These are phyloP conservation scores for Trichosphaerium sp. DNA, from an alignment of 78 protist genomes.

Conservation along the genomic window DNA sequence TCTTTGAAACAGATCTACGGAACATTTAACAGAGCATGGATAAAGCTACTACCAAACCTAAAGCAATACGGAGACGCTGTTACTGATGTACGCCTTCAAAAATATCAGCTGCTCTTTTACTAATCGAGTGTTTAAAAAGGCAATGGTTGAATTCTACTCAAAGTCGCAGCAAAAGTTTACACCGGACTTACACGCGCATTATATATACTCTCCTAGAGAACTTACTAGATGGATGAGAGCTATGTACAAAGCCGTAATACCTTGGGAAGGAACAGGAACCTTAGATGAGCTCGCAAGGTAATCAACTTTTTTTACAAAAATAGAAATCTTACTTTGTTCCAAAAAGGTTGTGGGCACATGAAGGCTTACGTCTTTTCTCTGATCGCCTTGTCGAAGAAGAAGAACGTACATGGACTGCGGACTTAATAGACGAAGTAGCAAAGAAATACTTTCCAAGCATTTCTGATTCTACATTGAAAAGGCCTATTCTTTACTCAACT, in stretches of 20 bases:
- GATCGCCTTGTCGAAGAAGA: slow-evolving; percentile 82
- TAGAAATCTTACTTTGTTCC: too few species aligned
- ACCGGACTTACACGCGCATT: slow-evolving; percentile 89
- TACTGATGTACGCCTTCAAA: too few species aligned
- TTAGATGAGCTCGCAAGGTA: slow-evolving; percentile 65
- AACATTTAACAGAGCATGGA: slow-evolving; percentile 84
- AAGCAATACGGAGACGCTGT: slow-evolving; percentile 53
- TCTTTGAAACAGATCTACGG: slow-evolving; percentile 92
- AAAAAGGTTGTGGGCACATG: slow-evolving; percentile 94
- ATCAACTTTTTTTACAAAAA: too few species aligned
- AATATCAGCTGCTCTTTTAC: too few species aligned
- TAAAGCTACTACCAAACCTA: slow-evolving; percentile 52
- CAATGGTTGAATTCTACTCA: slow-evolving; percentile 86
- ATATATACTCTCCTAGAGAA: slow-evolving; percentile 95
- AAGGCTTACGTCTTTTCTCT: slow-evolving; percentile 89
- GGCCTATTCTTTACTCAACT: slow-evolving; percentile 85
- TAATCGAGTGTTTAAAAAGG: too few species aligned
- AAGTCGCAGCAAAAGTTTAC: slow-evolving; percentile 72
- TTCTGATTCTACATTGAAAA: slow-evolving; percentile 31
- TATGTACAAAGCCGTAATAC: slow-evolving; percentile 52
- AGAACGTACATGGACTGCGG: slow-evolving; percentile 80
- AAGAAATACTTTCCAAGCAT: slow-evolving; percentile 56
- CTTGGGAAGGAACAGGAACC: slow-evolving; percentile 34
- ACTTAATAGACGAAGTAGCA: slow-evolving; percentile 42
- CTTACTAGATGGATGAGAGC: slow-evolving; percentile 92